These are phyloP conservation scores for Populus euphratica DNA, from an alignment of 345 rosid genomes.

Conservation along the genomic window DNA sequence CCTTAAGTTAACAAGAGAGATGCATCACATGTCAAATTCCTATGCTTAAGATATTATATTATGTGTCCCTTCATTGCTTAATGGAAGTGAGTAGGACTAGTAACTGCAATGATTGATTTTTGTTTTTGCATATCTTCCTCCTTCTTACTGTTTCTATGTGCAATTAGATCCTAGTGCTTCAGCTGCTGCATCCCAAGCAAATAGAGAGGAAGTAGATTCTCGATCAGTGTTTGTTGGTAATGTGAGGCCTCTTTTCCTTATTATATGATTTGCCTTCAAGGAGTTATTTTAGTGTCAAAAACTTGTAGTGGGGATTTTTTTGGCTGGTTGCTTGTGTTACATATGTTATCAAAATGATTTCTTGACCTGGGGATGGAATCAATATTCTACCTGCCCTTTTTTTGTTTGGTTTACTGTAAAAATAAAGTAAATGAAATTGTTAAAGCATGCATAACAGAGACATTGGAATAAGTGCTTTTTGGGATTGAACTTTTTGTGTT, in stretches of 20 bases:
- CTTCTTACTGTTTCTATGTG: constrained; percentile 21
- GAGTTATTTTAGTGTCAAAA: neutral
- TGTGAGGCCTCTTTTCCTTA: constrained; percentile 45
- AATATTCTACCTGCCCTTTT: neutral
- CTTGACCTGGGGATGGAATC: neutral
- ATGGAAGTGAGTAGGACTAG: neutral
- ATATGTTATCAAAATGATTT: neutral
- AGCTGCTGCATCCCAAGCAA: constrained; percentile 50
- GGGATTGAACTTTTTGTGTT: neutral
- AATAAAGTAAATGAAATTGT: neutral
- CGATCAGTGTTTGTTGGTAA: constrained; percentile 77
- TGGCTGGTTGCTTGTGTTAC: neutral
- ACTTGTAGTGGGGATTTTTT: neutral
- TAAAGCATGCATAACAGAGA: neutral
- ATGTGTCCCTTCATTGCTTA: neutral
- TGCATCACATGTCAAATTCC: neutral
- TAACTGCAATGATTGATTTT: neutral
- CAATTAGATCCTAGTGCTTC: constrained; percentile 48
- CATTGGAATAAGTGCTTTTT: neutral
- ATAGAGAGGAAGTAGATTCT: constrained; percentile 66
- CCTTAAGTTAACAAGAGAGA: neutral
- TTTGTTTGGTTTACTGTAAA: neutral
- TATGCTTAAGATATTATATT: neutral
- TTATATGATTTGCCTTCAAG: constrained; percentile 1
- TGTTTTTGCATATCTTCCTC: neutral